Evolutionary conservation across 495 filamentous ascomycete genomes (phyloP), one percentile per base, ranked within the genome.

Genomic region (Trichoderma parareesei): DNA sequence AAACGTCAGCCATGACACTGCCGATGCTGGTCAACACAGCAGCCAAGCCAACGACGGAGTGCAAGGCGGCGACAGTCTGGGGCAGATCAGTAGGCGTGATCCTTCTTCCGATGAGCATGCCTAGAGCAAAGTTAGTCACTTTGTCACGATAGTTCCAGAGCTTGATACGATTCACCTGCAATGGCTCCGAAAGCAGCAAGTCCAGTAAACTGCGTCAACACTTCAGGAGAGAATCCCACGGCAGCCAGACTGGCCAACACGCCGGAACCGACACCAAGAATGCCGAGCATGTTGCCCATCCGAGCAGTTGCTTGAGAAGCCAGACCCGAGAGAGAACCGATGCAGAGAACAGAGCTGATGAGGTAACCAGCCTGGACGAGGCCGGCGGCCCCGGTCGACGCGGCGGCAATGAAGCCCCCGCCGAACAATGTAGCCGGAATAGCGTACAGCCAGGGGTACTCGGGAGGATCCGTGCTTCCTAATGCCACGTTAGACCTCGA

Each of bases 381-480:
- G 55, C 90, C 90, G 38, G 88, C 86, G 73, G 90, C 89, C 9
- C 89, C 90, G 11, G 89, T 91, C 33, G 82, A 83, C 5, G 88
- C 88, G 40, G 90, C 89, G 18, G 85, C 88, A 41, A 92, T 69
- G 72, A 87, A 92, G 2, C 90, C 90, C 46, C 88, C 90, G 9
- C 86, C 87, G 68, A 93, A 93, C 4, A 92, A 65, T 7, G 87
- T 71, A 37, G 81, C 90, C 0, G 90, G 90, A 62, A 93, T 78
- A 1, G 84, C 88, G 72, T 91, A 93, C 0, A 93, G 77, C 89
- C 89, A 93, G 0, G 89, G 88, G 63, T 90, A 93, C 70, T 93
- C 90, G 2, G 88, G 85, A 53, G 89, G 90, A 71, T 93, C 90
- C 20, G 88, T 91, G 3, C 87, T 83, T 4, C 84, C 80, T 82